Conservation (phyloP, 1,139 yeast species). For the Suhomyces panamericanus region DNA sequence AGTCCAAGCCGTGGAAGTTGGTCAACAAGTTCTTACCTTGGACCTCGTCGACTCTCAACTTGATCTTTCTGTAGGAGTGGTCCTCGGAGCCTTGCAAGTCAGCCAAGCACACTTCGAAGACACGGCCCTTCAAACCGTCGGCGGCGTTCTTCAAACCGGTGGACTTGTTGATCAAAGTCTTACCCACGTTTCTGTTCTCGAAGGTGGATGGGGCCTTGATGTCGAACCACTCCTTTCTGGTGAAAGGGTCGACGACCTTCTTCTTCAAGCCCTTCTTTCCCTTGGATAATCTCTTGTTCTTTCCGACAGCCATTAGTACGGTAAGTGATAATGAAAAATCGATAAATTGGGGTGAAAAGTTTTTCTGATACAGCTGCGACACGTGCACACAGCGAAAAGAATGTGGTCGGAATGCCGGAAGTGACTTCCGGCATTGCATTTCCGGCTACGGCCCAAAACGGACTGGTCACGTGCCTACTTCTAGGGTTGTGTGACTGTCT, state of each 20-base stretch:
- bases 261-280: conserved; percentile 55
- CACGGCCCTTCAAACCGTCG: conserved; percentile 55
- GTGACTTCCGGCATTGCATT: neutral
- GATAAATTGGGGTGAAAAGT: conserved; percentile 8
- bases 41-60: conserved; percentile 55
- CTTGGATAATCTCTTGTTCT: conserved; percentile 55
- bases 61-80: conserved; percentile 53
- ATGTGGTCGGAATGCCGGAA: conserved; percentile 3
- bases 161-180: conserved; percentile 52
- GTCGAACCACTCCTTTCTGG: conserved; percentile 55
- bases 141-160: conserved; percentile 55
- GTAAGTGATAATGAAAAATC: conserved; percentile 4
- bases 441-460: neutral
- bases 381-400: conserved; percentile 1
- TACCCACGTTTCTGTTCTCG: conserved; percentile 53
- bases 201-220: conserved; percentile 54
- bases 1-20: conserved; percentile 55
- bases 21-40: conserved; percentile 56
- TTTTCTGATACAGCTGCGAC: conserved; percentile 6
- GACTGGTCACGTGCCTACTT: conserved; percentile 1
- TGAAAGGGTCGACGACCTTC: conserved; percentile 54
- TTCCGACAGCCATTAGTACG: conserved; percentile 50
- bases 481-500: conserved; percentile 11
- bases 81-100: conserved; percentile 55
- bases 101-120: conserved; percentile 50